Evolutionary conservation across 768 basidiomycete species (phyloP).

Genomic region (Sistotremastrum niveocremeum): DNA sequence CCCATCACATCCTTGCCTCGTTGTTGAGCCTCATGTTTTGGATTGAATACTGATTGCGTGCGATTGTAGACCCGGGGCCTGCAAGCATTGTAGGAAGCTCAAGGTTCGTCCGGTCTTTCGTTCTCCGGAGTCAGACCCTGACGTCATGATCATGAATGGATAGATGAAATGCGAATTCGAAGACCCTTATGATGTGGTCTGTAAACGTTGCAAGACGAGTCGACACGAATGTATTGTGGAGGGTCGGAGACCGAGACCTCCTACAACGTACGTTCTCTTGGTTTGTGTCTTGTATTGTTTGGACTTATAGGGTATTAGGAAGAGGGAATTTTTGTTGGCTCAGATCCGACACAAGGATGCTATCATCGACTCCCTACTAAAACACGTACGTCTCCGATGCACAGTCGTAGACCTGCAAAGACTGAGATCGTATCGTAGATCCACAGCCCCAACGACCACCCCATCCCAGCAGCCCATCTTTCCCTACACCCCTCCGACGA

Average conservation of each 20-base stretch:
- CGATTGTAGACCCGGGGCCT: slow-evolving; percentile 54
- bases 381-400: slow-evolving; percentile 37
- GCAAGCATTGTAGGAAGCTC: slow-evolving; percentile 76
- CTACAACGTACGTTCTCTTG: slow-evolving; percentile 58
- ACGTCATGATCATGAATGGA: no score
- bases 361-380: slow-evolving; percentile 73
- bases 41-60: no score
- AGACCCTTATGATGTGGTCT: slow-evolving; percentile 45
- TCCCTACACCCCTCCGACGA: no score
- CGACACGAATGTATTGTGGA: slow-evolving; percentile 75
- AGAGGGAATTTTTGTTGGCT: slow-evolving; percentile 74
- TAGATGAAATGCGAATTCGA: slow-evolving; percentile 84
- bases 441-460: neutral
- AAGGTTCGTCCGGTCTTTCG: slow-evolving; percentile 40
- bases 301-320: slow-evolving; percentile 28
- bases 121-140: neutral
- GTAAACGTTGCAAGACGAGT: slow-evolving; percentile 58
- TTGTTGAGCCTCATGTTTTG: no score
- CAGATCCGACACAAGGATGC: slow-evolving; percentile 81
- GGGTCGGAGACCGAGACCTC: slow-evolving; percentile 63
- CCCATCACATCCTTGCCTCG: no score
- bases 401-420: neutral
- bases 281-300: neutral
- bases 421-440: neutral
- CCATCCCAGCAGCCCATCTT: neutral